phyloP scores from a whole-genome alignment of 164 flowering plant genomes.

The Stephania yunnanensis region DNA sequence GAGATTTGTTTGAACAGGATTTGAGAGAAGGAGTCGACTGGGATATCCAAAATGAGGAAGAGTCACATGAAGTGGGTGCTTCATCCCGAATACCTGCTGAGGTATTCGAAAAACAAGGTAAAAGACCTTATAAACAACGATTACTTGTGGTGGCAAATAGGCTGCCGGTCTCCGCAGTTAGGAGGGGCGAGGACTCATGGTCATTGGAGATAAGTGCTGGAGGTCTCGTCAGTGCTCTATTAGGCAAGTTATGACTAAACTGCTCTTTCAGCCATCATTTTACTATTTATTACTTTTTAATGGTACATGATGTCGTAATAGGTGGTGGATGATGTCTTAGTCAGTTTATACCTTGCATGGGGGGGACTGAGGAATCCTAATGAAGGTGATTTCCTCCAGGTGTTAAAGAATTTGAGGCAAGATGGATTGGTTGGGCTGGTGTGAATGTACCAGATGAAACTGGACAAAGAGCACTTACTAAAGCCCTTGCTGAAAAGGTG shows the following conservation, averaged over 20 bases:
- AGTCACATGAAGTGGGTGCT: conserved; percentile 28
- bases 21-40: conserved; percentile 27
- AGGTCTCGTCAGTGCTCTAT: conserved; percentile 87
- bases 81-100: conserved; percentile 25
- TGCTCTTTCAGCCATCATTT: background rate
- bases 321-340: background rate
- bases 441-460: conserved; percentile 89
- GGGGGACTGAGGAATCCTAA: background rate
- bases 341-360: background rate
- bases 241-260: conserved; percentile 41
- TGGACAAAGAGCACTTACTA: conserved; percentile 80
- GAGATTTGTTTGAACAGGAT: conserved; percentile 30
- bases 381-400: conserved; percentile 35
- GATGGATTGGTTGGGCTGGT: conserved; percentile 99
- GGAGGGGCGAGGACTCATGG: conserved; percentile 81
- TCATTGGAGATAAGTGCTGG: conserved; percentile 81
- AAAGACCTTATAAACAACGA: conserved; percentile 50
- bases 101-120: conserved; percentile 35
- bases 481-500: conserved; percentile 88
- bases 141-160: conserved; percentile 87
- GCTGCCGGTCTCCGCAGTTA: conserved; percentile 80
- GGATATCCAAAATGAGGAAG: conserved; percentile 30
- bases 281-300: background rate
- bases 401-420: conserved; percentile 78
- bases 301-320: background rate